Evolutionary conservation across 371 early-diverging fungal genomes (phyloP), one percentile per base, ranked within the genome.

Genomic region (Apophysomyces variabilis): DNA sequence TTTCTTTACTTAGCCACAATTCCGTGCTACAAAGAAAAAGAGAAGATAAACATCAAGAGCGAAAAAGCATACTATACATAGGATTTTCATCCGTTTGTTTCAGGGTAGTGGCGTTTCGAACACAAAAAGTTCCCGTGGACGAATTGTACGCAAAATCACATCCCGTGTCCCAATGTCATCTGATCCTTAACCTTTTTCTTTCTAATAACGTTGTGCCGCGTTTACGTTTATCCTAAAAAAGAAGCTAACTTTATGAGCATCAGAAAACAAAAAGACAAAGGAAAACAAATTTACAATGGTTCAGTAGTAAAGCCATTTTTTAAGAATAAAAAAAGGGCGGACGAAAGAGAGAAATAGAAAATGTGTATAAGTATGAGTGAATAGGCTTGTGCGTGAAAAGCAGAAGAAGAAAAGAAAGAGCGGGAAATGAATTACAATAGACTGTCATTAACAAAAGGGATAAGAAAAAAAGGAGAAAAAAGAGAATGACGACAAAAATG

Each of bases 41-140:
- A 26, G 3, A 26, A 26, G 32, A 26, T 26, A 26, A 26, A 26
- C 1, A 3, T 3, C 32, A 26, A 26, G 32, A 26, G 3, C 32
- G 3, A 26, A 26, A 26, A 26, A 26, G 3, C 32, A 26, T 1
- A 26, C 1, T 1, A 3, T 1, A 26, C 3, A 26, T 26, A 26
- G 32, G 32, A 26, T 3, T 26, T 26, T 26, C 32, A 26, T 26
- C 32, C 32, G 32, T 26, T 2, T 8, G 54, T 50, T 50, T 50
- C 54, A 50, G 41, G 41, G 47, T 21, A 50, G 21, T 45, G 46
- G 21, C n/a, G 21, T 50, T 50, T 50, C 21, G 21, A 21, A 50
- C 54, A 50, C 54, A 50, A 50, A 50, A 45, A 45, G 54, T 50
- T 50, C 54, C 54, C 54, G 54, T 50, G 54, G 21, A 50, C 54